Conservation (phyloP, 2,329 filamentous ascomycete genomes). For the Trichoderma sp. region DNA sequence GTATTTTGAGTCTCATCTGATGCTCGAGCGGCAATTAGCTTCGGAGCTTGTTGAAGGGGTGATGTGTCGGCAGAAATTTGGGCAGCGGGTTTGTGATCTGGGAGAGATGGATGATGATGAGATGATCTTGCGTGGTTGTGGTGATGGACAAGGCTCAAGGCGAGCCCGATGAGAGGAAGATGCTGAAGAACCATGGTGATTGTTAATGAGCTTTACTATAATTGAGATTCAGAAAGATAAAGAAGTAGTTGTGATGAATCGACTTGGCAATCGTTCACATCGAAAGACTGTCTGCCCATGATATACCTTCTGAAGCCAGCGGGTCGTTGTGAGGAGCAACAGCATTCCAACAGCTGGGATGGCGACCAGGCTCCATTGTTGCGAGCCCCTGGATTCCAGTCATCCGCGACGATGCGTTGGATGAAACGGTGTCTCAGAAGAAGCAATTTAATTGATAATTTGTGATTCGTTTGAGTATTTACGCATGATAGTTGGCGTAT, state of each 20-base stretch:
- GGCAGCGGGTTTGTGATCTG: not conserved
- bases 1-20: slow-evolving; percentile 30
- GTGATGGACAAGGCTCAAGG: slow-evolving; percentile 13
- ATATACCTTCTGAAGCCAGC: slow-evolving; percentile 23
- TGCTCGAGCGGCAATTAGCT: slow-evolving; percentile 23
- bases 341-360: slow-evolving; percentile 32
- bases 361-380: not conserved
- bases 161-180: slow-evolving; percentile 22
- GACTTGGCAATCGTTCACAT: not conserved
- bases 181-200: slow-evolving; percentile 25
- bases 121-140: not conserved
- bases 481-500: not conserved
- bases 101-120: not conserved
- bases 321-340: slow-evolving; percentile 32
- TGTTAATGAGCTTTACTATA: not conserved
- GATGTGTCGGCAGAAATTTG: slow-evolving; percentile 21
- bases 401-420: not conserved
- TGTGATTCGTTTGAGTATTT: not conserved
- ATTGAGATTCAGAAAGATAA: not conserved
- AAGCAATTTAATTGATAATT: not conserved
- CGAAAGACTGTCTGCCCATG: not conserved
- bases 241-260: not conserved
- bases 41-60: slow-evolving; percentile 19
- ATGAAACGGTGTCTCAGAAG: not conserved
- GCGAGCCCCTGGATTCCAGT: not conserved